A percentile compares a stretch with the other conserved stretches of the same genome.
Conservation (phyloP, 768 basidiomycete genomes). For the Hydnomerulius pinastri region DNA sequence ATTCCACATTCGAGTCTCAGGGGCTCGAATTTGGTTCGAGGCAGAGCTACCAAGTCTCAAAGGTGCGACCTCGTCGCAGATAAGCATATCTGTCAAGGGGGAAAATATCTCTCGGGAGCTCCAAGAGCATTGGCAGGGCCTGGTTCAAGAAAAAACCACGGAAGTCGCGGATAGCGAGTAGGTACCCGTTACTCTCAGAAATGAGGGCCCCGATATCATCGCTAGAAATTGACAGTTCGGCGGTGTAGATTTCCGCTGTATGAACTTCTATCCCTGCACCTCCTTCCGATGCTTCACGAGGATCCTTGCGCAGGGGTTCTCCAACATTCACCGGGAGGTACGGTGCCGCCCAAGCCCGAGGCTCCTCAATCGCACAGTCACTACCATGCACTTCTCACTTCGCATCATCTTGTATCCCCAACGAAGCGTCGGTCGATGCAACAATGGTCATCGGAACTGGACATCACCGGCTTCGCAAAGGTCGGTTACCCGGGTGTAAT, state of each 20-base stretch:
- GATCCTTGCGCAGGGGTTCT: conserved; percentile 17
- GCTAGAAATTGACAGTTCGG: background rate
- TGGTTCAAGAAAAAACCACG: conserved; percentile 39
- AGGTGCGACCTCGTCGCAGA: no score
- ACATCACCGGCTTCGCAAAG: conserved; percentile 68
- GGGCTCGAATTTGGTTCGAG: conserved; percentile 40
- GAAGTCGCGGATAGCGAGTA: conserved; percentile 36
- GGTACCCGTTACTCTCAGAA: conserved; percentile 14
- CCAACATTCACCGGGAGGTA: background rate
- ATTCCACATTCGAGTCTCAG: conserved; percentile 37
- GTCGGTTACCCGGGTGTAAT: conserved; percentile 77
- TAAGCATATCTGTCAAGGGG: conserved; percentile 49
- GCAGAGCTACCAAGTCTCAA: conserved; percentile 21
- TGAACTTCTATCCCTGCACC: conserved; percentile 56
- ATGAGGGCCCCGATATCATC: background rate
- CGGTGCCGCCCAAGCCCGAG: background rate
- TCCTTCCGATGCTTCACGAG: conserved; percentile 57
- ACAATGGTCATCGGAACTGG: conserved; percentile 55
- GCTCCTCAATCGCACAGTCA: background rate
- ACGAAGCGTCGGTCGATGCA: conserved; percentile 61
- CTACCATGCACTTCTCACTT: conserved; percentile 68
- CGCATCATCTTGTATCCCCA: conserved; percentile 70
- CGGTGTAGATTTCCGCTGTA: conserved; percentile 57
- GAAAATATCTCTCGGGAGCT: conserved; percentile 45
- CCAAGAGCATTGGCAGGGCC: conserved; percentile 50